Evolutionary conservation across 495 filamentous ascomycete species (phyloP).

Genomic region (Talaromyces proteolyticus): DNA sequence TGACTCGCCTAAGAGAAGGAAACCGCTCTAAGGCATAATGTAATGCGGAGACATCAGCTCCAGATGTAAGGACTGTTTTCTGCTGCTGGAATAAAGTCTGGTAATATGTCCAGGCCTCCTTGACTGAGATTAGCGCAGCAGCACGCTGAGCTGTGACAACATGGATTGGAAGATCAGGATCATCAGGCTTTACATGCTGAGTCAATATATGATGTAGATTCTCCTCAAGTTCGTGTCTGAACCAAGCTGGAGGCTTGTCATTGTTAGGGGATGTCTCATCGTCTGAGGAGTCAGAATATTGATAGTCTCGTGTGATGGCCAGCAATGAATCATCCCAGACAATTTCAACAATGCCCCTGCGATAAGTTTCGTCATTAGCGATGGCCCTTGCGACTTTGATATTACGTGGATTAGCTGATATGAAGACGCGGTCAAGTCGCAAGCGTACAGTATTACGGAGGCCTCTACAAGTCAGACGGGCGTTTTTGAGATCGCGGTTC

Average conservation of each 20-base stretch:
- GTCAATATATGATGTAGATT: conserved; percentile 8
- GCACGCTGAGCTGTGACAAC: conserved; percentile 7
- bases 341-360: conserved; percentile 15
- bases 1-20: conserved; percentile 15
- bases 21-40: conserved; percentile 19
- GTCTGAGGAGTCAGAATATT: not conserved
- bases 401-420: conserved; percentile 17
- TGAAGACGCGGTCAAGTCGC: conserved; percentile 17
- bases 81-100: conserved; percentile 14
- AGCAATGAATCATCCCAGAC: conserved; percentile 21
- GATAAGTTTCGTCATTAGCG: conserved; percentile 17
- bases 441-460: conserved; percentile 10
- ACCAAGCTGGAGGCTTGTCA: conserved; percentile 16
- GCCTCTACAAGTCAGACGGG: conserved; percentile 14
- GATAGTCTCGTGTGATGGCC: not conserved
- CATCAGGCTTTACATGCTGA: conserved; percentile 7
- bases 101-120: conserved; percentile 16
- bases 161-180: conserved; percentile 11
- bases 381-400: conserved; percentile 19
- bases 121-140: conserved; percentile 8
- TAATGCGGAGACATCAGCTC: conserved; percentile 15
- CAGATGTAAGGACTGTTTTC: conserved; percentile 11
- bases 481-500: conserved; percentile 17
- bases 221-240: conserved; percentile 11
- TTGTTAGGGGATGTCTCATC: no score